These are phyloP conservation scores for Tulasnella sp. DNA, from an alignment of 768 basidiomycete species.

Conservation along the genomic window DNA sequence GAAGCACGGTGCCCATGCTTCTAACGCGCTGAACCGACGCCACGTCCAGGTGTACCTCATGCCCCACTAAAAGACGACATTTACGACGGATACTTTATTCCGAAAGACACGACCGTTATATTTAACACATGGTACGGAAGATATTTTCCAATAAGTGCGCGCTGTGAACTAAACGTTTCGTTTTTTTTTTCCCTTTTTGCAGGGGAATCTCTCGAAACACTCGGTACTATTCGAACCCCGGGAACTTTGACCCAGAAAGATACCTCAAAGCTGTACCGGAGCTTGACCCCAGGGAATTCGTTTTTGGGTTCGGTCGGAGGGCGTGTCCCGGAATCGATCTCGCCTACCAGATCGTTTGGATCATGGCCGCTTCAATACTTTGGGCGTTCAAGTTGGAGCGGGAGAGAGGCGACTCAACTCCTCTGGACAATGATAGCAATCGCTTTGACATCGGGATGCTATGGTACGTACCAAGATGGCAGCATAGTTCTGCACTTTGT, in stretches of 20 bases:
- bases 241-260: slow-evolving; percentile 15
- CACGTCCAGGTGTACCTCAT: not conserved
- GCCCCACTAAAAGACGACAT: slow-evolving; percentile 16
- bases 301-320: slow-evolving; percentile 8
- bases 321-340: slow-evolving; percentile 7
- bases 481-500: not conserved
- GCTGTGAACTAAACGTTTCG: too few relatives aligned
- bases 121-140: not conserved
- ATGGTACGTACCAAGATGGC: not conserved
- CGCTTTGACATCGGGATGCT: not conserved
- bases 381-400: not conserved
- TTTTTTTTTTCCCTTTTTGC: too few relatives aligned
- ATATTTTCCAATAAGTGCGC: too few relatives aligned
- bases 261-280: not conserved
- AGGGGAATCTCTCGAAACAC: not conserved
- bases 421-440: not conserved
- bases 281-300: not conserved
- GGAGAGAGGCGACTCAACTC: not conserved
- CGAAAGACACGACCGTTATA: not conserved
- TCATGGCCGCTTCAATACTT: not conserved
- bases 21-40: not conserved
- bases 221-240: not conserved
- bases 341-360: not conserved
- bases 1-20: not conserved
- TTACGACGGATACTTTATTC: slow-evolving; percentile 17